A percentile compares a stretch with the other conserved stretches of the same genome.
Evolutionary conservation across 78 protist genomes (phyloP).

Genomic region (Planoprotostelium fungivorum): DNA sequence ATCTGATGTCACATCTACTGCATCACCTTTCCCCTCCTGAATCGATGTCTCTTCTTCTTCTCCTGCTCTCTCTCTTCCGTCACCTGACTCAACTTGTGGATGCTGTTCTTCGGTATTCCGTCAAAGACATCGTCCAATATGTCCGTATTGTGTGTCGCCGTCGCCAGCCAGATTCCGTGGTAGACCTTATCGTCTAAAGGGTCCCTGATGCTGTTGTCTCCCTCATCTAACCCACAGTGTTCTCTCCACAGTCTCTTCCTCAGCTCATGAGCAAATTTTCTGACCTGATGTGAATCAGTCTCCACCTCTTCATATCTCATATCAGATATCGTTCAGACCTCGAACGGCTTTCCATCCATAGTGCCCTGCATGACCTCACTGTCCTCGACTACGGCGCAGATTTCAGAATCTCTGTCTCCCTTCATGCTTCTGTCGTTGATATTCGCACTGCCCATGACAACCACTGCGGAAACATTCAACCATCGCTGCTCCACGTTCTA

Average conservation of each 20-base stretch:
- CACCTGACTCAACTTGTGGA: not conserved
- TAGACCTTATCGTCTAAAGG: constrained; percentile 36
- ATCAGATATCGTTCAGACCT: not conserved
- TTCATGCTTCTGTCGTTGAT: constrained; percentile 62
- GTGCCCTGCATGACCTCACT: too few species aligned
- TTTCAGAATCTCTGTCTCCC: constrained; percentile 37
- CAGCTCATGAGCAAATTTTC: not conserved
- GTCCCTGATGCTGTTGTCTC: constrained; percentile 12
- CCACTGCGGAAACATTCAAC: not conserved
- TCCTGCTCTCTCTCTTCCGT: too few species aligned
- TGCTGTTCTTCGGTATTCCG: constrained; percentile 51
- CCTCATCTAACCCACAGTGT: not conserved
- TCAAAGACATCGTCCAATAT: constrained; percentile 54
- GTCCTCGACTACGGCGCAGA: not conserved
- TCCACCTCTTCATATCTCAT: too few species aligned
- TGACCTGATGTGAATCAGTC: not conserved
- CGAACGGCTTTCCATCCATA: not conserved
- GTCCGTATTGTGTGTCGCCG: constrained; percentile 48
- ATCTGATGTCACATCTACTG: too few species aligned
- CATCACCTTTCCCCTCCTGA: too few species aligned
- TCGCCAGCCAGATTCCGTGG: constrained; percentile 50
- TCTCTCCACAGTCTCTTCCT: not conserved
- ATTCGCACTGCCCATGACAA: constrained; percentile 32
- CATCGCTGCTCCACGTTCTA: not conserved
- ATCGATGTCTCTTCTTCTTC: too few species aligned